These are phyloP conservation scores for Leccinum obscurum DNA, from an alignment of 768 basidiomycete genomes.

Conservation along the genomic window DNA sequence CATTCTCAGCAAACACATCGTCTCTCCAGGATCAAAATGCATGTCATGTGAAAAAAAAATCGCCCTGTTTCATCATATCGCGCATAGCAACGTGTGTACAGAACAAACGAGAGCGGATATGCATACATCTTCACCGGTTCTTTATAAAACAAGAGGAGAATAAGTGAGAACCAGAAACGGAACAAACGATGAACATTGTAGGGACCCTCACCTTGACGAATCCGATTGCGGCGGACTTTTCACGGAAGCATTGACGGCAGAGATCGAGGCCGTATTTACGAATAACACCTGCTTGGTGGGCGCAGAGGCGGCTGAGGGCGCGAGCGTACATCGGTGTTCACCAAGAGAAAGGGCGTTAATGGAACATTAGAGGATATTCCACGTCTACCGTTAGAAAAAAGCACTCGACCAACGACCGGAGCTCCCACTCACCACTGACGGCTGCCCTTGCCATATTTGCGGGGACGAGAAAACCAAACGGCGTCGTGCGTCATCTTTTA, in stretches of 20 bases:
- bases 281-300: conserved; percentile 97
- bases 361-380: background rate
- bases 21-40: background rate
- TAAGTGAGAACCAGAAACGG: background rate
- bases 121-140: conserved; percentile 46
- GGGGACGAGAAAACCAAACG: conserved; percentile 95
- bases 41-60: background rate
- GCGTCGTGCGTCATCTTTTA: conserved; percentile 99
- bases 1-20: background rate
- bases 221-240: conserved; percentile 90
- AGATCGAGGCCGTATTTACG: conserved; percentile 97
- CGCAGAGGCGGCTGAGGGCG: conserved; percentile 79
- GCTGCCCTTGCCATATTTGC: conserved; percentile 93
- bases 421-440: conserved; percentile 77
- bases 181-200: background rate
- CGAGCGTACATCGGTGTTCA: background rate
- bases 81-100: background rate
- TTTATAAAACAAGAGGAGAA: conserved; percentile 10
- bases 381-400: background rate
- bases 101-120: background rate
- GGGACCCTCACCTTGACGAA: conserved; percentile 82
- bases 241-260: conserved; percentile 98
- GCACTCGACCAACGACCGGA: background rate
- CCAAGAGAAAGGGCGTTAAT: background rate
- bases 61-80: conserved; percentile 19